These are phyloP conservation scores for Brasenia schreberi DNA, from an alignment of 164 flowering plant genomes.

Conservation along the genomic window DNA sequence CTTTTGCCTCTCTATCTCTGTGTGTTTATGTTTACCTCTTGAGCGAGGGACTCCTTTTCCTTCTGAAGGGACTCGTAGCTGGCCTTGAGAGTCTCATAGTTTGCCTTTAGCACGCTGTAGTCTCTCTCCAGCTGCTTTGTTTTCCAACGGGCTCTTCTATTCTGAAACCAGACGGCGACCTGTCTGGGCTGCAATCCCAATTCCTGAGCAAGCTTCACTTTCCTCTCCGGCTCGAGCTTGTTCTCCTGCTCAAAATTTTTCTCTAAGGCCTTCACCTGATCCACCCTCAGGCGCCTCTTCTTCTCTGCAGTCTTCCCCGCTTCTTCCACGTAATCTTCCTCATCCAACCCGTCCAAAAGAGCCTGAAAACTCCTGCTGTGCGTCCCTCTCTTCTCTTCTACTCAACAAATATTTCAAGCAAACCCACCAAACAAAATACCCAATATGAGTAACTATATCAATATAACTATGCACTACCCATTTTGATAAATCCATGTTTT, in stretches of 20 bases:
- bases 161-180: conserved; percentile 39
- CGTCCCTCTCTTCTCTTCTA: conserved; percentile 12
- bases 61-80: conserved; percentile 15
- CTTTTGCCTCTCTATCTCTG: too few relatives aligned
- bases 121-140: conserved; percentile 39
- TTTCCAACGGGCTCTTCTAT: conserved; percentile 36
- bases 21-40: conserved; percentile 14
- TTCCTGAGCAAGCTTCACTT: conserved; percentile 30
- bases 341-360: conserved; percentile 25
- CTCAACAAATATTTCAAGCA: neutral
- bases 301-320: conserved; percentile 18
- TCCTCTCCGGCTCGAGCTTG: conserved; percentile 39
- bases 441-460: neutral
- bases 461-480: neutral
- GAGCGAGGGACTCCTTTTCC: conserved; percentile 21
- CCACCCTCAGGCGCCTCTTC: conserved; percentile 23
- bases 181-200: conserved; percentile 34
- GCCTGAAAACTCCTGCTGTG: conserved; percentile 18
- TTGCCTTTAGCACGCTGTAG: conserved; percentile 21
- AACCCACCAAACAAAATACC: neutral
- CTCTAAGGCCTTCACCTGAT: conserved; percentile 36
- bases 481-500: neutral
- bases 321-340: conserved; percentile 18
- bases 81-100: conserved; percentile 23
- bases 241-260: conserved; percentile 33